A percentile compares a stretch with the other conserved stretches of the same genome.
phyloP scores from a whole-genome alignment of 768 basidiomycete species.

The Pulveroboletus frians region DNA sequence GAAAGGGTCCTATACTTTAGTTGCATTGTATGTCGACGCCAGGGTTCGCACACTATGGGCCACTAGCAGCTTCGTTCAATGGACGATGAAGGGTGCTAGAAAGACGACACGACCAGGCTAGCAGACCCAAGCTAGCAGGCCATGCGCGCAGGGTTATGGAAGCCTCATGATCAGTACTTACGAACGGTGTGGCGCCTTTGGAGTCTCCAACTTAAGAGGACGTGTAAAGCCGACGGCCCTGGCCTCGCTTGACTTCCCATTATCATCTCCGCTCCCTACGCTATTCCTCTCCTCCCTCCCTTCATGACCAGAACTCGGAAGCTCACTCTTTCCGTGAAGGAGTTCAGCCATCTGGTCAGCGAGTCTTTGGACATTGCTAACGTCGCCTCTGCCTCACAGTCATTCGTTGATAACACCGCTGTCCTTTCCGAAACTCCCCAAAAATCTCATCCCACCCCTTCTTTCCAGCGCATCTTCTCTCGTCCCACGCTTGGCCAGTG shows the following conservation, averaged over 20 bases:
- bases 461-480: conserved; percentile 29
- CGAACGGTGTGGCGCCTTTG: conserved; percentile 2
- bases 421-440: conserved; percentile 16
- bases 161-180: conserved; percentile 7
- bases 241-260: conserved; percentile 7
- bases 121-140: neutral
- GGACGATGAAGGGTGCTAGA: neutral
- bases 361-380: conserved; percentile 27
- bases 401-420: conserved; percentile 21
- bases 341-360: conserved; percentile 32
- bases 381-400: conserved; percentile 6
- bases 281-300: neutral
- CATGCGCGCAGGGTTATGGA: neutral
- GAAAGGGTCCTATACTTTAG: too few species aligned
- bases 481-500: conserved; percentile 16
- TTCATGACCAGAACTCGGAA: conserved; percentile 27
- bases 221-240: conserved; percentile 16
- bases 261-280: conserved; percentile 1
- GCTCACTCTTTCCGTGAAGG: conserved; percentile 26
- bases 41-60: too few species aligned
- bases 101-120: neutral
- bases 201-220: neutral
- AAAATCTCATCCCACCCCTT: conserved; percentile 18
- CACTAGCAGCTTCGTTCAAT: too few species aligned
- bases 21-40: too few species aligned